These are phyloP conservation scores for Trametes gibbosa DNA, from an alignment of 768 basidiomycete species.

Conservation along the genomic window DNA sequence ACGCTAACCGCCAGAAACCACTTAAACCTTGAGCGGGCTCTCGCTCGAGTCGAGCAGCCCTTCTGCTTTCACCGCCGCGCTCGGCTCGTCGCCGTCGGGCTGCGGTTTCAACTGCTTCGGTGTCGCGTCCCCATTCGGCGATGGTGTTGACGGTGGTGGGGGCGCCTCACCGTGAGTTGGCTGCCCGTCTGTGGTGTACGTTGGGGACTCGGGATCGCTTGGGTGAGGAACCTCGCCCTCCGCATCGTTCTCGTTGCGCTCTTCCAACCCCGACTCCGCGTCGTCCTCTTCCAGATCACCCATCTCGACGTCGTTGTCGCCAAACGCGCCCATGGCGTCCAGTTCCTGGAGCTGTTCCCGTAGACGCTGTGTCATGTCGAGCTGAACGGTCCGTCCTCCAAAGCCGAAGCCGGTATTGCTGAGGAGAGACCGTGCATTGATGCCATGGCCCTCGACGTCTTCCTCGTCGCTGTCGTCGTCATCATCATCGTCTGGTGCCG, in stretches of 20 bases:
- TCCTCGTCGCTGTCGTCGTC: slow-evolving; percentile 64
- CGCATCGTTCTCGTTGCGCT: slow-evolving; percentile 34
- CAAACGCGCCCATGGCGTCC: slow-evolving; percentile 51
- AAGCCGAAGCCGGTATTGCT: slow-evolving; percentile 44
- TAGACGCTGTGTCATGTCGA: slow-evolving; percentile 53
- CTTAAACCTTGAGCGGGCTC: slow-evolving; percentile 45
- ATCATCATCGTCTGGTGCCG: slow-evolving; percentile 41
- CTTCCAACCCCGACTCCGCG: slow-evolving; percentile 31
- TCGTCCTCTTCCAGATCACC: slow-evolving; percentile 36
- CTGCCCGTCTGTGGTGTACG: slow-evolving; percentile 9
- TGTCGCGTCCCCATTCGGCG: slow-evolving; percentile 46
- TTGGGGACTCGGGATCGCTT: slow-evolving; percentile 16
- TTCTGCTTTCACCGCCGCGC: slow-evolving; percentile 54
- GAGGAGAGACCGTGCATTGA: slow-evolving; percentile 43
- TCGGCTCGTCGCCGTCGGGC: slow-evolving; percentile 53
- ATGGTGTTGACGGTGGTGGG: slow-evolving; percentile 43
- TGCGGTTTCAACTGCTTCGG: slow-evolving; percentile 48
- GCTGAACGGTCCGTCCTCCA: slow-evolving; percentile 28
- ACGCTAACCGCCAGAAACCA: slow-evolving; percentile 8
- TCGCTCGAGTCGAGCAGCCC: slow-evolving; percentile 67
- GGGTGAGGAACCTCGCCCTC: slow-evolving; percentile 27
- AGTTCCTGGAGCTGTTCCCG: slow-evolving; percentile 63
- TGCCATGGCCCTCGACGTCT: slow-evolving; percentile 49
- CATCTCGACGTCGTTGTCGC: slow-evolving; percentile 20
- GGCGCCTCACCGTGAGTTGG: slow-evolving; percentile 42